These are phyloP conservation scores for Starmerella asiatica DNA, from an alignment of 805 yeast species.

Conservation along the genomic window DNA sequence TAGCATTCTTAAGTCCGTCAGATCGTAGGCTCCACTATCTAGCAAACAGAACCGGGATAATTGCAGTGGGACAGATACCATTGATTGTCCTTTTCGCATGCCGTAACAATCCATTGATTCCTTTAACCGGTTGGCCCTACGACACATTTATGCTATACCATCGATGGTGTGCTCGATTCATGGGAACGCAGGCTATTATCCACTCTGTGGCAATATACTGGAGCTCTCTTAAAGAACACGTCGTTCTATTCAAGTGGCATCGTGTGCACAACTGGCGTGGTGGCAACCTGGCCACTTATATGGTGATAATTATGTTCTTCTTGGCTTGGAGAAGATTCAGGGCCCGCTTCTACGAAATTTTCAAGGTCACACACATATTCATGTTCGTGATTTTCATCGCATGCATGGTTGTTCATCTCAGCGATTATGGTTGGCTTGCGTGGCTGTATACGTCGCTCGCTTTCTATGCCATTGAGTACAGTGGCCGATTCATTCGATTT, in stretches of 20 bases:
- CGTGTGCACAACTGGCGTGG: slow-evolving; percentile 27
- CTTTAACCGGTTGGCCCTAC: slow-evolving; percentile 49
- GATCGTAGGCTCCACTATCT: slow-evolving; percentile 28
- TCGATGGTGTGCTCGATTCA: slow-evolving; percentile 39
- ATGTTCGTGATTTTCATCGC: slow-evolving; percentile 16
- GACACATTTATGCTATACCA: slow-evolving; percentile 51
- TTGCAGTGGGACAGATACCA: slow-evolving; percentile 36
- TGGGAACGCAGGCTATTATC: slow-evolving; percentile 32
- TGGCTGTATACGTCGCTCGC: slow-evolving; percentile 43
- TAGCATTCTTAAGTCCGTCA: slow-evolving; percentile 28
- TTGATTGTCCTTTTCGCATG: slow-evolving; percentile 48
- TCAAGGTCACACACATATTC: slow-evolving; percentile 37
- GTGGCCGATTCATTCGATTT: slow-evolving; percentile 42
- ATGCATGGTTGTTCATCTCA: slow-evolving; percentile 40
- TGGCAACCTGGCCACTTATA: slow-evolving; percentile 35
- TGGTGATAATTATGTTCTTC: slow-evolving; percentile 31
- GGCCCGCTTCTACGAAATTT: slow-evolving; percentile 42
- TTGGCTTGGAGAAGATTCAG: slow-evolving; percentile 42
- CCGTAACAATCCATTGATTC: slow-evolving; percentile 54
- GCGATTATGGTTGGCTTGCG: slow-evolving; percentile 46
- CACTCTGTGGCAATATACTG: slow-evolving; percentile 31
- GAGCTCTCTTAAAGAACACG: slow-evolving; percentile 20
- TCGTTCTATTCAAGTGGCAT: slow-evolving; percentile 22
- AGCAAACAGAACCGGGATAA: slow-evolving; percentile 37
- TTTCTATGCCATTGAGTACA: slow-evolving; percentile 57